phyloP scores from a whole-genome alignment of 2,329 filamentous ascomycete genomes.

The Paecilomyces sp. region DNA sequence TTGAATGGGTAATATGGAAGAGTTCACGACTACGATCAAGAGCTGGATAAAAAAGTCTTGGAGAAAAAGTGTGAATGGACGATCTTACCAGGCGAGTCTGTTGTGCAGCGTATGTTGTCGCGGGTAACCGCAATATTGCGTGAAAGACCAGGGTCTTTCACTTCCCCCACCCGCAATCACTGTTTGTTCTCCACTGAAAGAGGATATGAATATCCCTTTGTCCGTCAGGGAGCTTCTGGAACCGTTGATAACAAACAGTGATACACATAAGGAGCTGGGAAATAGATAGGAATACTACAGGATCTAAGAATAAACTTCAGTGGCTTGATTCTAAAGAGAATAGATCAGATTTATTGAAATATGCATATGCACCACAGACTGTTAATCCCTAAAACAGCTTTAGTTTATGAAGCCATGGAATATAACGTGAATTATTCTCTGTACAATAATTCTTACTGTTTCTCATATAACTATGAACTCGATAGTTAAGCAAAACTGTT shows the following conservation, averaged over 20 bases:
- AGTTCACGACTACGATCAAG: background rate
- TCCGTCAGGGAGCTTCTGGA: background rate
- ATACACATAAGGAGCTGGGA: background rate
- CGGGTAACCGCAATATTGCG: background rate
- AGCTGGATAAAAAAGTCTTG: background rate
- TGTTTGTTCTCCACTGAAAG: background rate
- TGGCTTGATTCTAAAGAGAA: background rate
- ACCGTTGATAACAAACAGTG: background rate
- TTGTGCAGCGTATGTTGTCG: background rate
- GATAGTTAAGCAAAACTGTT: background rate
- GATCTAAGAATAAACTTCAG: too few relatives aligned
- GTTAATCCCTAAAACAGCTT: too few relatives aligned
- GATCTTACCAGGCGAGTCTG: background rate
- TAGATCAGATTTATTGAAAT: background rate
- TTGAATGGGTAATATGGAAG: background rate
- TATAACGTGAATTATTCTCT: background rate
- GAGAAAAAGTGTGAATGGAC: background rate
- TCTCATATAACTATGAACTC: too few relatives aligned
- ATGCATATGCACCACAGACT: too few relatives aligned
- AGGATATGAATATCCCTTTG: background rate
- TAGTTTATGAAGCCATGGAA: too few relatives aligned
- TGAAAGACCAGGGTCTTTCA: background rate
- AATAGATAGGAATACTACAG: background rate
- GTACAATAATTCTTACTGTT: background rate
- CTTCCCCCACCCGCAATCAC: background rate